Base-by-base conservation (phyloP, 2,329 filamentous ascomycete species). In the Chaetomiaceae sp. region DNA sequence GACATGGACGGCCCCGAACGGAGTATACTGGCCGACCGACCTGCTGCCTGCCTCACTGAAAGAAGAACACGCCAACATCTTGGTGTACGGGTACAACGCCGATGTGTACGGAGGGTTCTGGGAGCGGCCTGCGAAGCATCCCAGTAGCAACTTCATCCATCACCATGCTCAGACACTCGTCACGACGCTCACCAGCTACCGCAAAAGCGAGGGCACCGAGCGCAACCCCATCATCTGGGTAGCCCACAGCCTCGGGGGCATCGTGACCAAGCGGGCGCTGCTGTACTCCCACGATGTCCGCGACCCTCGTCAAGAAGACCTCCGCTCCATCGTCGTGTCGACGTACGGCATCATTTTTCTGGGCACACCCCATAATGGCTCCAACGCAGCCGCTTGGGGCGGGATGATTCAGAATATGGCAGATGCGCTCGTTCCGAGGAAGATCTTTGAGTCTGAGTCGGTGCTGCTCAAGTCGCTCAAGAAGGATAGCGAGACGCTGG, bases 331-430 rank as follows among this genome's bases (percentile, higher is more conserved):
- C 42, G 88, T 77, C 55, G 75, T 88, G 9, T 88, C 83, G 1
- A 89, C 86, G 0, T 89, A 83, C 58, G 86, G 81, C 19, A 78
- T 89, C 47, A 72, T 89, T 27, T 90, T 90, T 61, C 72, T 90
- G 22, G 86, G 85, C 12, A 90, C 86, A 12, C 86, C 86, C 6
- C 86, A 89, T 61, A 78, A 74, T 15, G 85, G 84, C 8, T 80
- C 83, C 2, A 81, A 82, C 52, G 66, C 82, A 2, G 84, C 84
- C 1, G 74, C 77, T 56, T 87, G 83, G 83, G 84, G 79, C 0
- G 66, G 75, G 10, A 68, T 84, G 45, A 66, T 88, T 27, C 83
- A 88, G 63, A 76, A 74, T 52, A 84, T 88, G 70, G 79, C 80
- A 41, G 74, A 76, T 43, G 75, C 76, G 0, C 72, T 87, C 14